These are phyloP conservation scores for Tanacetum coccineum DNA, from an alignment of 129 eudicot species.

Conservation along the genomic window DNA sequence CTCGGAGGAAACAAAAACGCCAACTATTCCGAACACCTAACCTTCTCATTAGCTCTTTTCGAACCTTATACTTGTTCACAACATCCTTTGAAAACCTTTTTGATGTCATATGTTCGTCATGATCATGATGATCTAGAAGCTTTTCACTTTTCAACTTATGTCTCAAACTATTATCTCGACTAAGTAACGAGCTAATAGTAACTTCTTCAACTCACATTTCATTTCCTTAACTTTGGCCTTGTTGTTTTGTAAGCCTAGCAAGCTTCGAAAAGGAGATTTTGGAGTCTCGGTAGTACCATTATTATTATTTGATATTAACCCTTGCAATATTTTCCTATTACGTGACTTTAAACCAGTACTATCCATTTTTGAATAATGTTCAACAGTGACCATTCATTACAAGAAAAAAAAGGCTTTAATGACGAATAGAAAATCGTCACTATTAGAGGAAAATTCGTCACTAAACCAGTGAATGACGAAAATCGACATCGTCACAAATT, in stretches of 20 bases:
- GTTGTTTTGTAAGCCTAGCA: slow-evolving; percentile 43
- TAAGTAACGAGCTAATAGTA: slow-evolving; percentile 29
- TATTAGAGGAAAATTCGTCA: too few relatives aligned
- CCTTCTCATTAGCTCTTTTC: slow-evolving; percentile 21
- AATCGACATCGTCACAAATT: too few relatives aligned
- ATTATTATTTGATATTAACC: too few relatives aligned
- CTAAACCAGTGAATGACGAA: too few relatives aligned
- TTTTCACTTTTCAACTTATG: slow-evolving; percentile 36
- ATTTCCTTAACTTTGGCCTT: slow-evolving; percentile 28
- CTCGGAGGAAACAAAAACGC: slow-evolving; percentile 33
- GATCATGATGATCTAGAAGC: too few relatives aligned
- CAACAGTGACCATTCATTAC: too few relatives aligned
- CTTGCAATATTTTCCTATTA: too few relatives aligned
- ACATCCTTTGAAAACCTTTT: slow-evolving; percentile 37
- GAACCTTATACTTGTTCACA: slow-evolving; percentile 40
- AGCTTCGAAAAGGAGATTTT: slow-evolving; percentile 39
- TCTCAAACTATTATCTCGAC: slow-evolving; percentile 47
- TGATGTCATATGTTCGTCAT: slow-evolving; percentile 18
- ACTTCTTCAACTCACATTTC: slow-evolving; percentile 39
- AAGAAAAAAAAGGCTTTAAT: too few relatives aligned
- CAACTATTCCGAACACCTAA: slow-evolving; percentile 11
- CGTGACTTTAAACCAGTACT: too few relatives aligned
- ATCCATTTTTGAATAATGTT: too few relatives aligned
- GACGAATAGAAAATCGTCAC: too few relatives aligned
- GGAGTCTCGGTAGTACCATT: slow-evolving; percentile 45